Evolutionary conservation across 1,139 yeast species (phyloP), one percentile per base, ranked within the genome.

Genomic region (Protomyces macrosporus): DNA sequence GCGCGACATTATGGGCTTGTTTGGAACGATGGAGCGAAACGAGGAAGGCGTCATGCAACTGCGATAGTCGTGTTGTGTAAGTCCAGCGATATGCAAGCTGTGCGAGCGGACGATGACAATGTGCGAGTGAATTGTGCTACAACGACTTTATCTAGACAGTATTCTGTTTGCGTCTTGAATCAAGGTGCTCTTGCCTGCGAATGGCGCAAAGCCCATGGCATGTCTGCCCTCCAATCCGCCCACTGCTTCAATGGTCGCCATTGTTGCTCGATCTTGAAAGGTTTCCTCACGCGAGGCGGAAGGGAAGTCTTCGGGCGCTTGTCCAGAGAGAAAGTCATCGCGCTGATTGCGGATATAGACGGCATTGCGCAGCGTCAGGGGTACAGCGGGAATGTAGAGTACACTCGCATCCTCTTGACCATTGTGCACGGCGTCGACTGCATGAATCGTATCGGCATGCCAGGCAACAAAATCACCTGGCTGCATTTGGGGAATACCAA

Each of bases 381-480:
- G 81, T 37, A 70, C 71, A 1, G 76, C 73, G 1, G 80, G 77
- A 58, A 75, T 72, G 64, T 75, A 76, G 68, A 77, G 65, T 5
- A 79, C 83, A 5, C 78, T 74, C 3, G 83, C 78, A 67, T 78
- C 79, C 3, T 69, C 67, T 10, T 63, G 59, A 1, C 83, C 83
- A 23, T 66, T 67, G 67, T 80, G 82, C 4, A 71, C 73, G 32
- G 72, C 70, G 66, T 81, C 83, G 7, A 81, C 83, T n/a, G 79
- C 79, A 70, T 81, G 84, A 34, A 78, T 74, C 50, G 76, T 63
- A 68, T 81, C 84, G 65, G 78, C 74, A 69, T 81, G 84, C 84
- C 84, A 81, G 61, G 77, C 78, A 0, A 81, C 82, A 67, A 74
- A 77, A 67, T 80, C 82, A 1, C 75, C 75, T 14, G 75, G 73